These are phyloP conservation scores for Didymella arachidicola DNA, from an alignment of 2,329 filamentous ascomycete genomes.

Conservation along the genomic window DNA sequence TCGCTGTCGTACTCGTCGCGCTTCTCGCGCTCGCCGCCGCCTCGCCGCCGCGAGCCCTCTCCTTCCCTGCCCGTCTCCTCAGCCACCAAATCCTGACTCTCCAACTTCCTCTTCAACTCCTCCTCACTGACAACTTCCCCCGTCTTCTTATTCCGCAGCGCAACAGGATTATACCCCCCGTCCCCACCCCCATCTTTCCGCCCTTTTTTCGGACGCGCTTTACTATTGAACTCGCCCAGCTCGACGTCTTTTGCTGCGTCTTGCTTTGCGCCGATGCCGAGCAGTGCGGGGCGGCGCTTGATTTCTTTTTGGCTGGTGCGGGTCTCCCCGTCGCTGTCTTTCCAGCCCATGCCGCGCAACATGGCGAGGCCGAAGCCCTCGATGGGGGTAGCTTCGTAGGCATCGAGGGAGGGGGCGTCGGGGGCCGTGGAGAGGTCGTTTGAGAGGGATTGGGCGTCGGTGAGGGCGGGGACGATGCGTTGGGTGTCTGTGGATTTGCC, in stretches of 20 bases:
- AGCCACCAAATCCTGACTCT: constrained; percentile 56
- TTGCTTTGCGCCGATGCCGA: constrained; percentile 89
- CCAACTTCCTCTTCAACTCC: constrained; percentile 62
- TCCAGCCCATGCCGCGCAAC: constrained; percentile 94
- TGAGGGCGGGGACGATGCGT: constrained; percentile 52
- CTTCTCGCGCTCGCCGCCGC: constrained; percentile 27
- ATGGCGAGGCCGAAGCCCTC: constrained; percentile 94
- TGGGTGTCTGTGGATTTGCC: constrained; percentile 49
- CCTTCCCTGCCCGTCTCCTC: constrained; percentile 44
- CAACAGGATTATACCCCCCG: constrained; percentile 67
- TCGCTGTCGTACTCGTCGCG: constrained; percentile 28
- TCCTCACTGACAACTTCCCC: constrained; percentile 70
- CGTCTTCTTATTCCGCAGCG: constrained; percentile 67
- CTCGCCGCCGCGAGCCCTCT: background rate
- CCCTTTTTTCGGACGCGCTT: constrained; percentile 56
- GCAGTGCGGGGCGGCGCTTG: constrained; percentile 76
- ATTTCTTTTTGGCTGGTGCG: constrained; percentile 61
- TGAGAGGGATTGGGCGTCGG: constrained; percentile 72
- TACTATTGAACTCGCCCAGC: constrained; percentile 74
- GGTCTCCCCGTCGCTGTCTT: constrained; percentile 67
- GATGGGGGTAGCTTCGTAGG: constrained; percentile 88
- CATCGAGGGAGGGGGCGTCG: constrained; percentile 77
- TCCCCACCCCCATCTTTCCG: constrained; percentile 54
- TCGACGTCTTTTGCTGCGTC: constrained; percentile 69
- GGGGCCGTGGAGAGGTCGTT: constrained; percentile 76